These are phyloP conservation scores for Cochlearia excelsa DNA, from an alignment of 345 rosid species.

Conservation along the genomic window DNA sequence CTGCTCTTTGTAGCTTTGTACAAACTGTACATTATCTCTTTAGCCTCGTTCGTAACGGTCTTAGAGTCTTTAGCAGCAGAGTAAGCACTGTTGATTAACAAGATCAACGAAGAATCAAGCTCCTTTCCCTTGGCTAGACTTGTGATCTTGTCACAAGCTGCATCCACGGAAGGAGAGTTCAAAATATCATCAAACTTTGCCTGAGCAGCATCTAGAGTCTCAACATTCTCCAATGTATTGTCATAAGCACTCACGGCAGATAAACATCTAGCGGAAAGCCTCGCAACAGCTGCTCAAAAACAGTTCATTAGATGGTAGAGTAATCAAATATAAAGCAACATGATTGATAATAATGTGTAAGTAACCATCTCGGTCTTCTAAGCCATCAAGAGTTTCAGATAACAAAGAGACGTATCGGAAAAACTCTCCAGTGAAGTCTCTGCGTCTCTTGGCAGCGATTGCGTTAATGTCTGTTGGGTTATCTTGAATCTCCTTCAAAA, in stretches of 20 bases:
- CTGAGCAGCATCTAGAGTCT: slow-evolving; percentile 73
- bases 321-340: too few species aligned
- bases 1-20: slow-evolving; percentile 84
- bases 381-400: slow-evolving; percentile 60
- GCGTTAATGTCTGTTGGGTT: slow-evolving; percentile 77
- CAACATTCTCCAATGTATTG: slow-evolving; percentile 66
- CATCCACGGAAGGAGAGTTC: slow-evolving; percentile 70
- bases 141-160: slow-evolving; percentile 79
- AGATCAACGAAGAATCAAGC: slow-evolving; percentile 83
- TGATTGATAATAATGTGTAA: slow-evolving; percentile 2
- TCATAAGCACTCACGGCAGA: slow-evolving; percentile 82
- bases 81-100: slow-evolving; percentile 79
- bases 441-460: slow-evolving; percentile 63
- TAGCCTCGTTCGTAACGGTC: slow-evolving; percentile 77
- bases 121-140: slow-evolving; percentile 84
- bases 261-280: slow-evolving; percentile 84
- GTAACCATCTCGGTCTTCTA: slow-evolving; percentile 92
- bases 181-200: slow-evolving; percentile 84
- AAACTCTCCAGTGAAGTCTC: slow-evolving; percentile 79
- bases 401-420: slow-evolving; percentile 60
- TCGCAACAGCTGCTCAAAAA: slow-evolving; percentile 58
- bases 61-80: slow-evolving; percentile 84
- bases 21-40: slow-evolving; percentile 73
- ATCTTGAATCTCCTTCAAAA: slow-evolving; percentile 77
- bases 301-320: neutral